Conservation (phyloP, 768 basidiomycete genomes). For the Tricholoma flavovirens region DNA sequence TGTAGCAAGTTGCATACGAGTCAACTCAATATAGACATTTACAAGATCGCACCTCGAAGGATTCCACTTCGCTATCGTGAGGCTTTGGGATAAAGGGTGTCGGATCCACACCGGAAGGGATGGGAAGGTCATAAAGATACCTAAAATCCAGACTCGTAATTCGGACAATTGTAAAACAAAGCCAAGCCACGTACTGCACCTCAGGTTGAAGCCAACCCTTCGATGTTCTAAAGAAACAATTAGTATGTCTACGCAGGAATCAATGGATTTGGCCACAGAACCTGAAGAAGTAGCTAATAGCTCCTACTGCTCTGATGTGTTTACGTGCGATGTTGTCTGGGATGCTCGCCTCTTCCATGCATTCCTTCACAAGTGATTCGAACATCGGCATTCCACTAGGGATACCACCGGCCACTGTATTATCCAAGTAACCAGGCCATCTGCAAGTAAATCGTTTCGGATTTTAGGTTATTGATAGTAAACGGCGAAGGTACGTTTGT, state of each 20-base stretch:
- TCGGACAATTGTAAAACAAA: background rate
- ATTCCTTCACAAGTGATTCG: conserved; percentile 83
- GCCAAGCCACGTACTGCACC: conserved; percentile 52
- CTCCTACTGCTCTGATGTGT: conserved; percentile 57
- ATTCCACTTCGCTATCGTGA: conserved; percentile 90
- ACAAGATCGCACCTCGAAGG: conserved; percentile 60
- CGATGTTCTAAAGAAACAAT: conserved; percentile 35
- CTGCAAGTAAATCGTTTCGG: conserved; percentile 28
- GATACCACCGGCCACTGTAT: conserved; percentile 90
- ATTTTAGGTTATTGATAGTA: background rate
- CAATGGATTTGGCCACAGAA: conserved; percentile 18
- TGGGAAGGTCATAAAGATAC: conserved; percentile 77
- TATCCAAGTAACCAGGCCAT: conserved; percentile 86
- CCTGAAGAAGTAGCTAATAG: conserved; percentile 80
- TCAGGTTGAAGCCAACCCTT: conserved; percentile 85
- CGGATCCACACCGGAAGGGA: conserved; percentile 49
- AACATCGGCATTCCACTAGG: conserved; percentile 69
- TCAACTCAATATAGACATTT: background rate
- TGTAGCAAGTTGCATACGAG: conserved; percentile 22
- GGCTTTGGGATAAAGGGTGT: conserved; percentile 61
- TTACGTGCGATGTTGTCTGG: conserved; percentile 55
- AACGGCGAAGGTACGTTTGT: conserved; percentile 59
- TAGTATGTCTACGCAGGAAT: background rate
- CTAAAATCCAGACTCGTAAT: conserved; percentile 28
- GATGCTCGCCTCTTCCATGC: conserved; percentile 89